Conservation (phyloP, 139 green algal genomes). For the Closterium sp. region DNA sequence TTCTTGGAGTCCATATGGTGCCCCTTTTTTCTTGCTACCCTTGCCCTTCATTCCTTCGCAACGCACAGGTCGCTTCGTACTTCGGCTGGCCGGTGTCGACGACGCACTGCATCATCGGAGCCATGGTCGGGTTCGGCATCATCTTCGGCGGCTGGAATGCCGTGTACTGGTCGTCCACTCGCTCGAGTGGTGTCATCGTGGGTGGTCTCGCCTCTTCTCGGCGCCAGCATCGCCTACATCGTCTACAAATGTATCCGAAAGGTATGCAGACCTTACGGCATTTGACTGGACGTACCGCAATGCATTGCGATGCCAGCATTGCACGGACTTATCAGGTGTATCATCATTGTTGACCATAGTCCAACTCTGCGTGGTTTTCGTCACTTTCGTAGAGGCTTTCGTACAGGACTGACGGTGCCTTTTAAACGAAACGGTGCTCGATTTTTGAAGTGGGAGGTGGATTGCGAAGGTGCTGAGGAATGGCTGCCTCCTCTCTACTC, state of each 20-base stretch:
- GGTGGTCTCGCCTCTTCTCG: constrained; percentile 46
- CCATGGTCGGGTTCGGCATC: constrained; percentile 33
- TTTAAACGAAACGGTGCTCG: no score
- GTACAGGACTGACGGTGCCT: no score
- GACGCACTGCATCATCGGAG: constrained; percentile 49
- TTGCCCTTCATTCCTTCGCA: not conserved
- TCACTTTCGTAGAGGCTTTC: no score
- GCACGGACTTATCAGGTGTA: no score
- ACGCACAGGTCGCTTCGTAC: constrained; percentile 31
- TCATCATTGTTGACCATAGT: no score
- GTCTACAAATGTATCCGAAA: constrained; percentile 41
- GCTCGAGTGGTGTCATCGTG: constrained; percentile 37
- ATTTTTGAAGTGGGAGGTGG: not conserved
- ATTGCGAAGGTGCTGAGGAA: not conserved
- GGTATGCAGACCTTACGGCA: not conserved
- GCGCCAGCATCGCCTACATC: constrained; percentile 35
- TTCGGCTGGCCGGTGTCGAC: constrained; percentile 41
- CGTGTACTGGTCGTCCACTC: constrained; percentile 39
- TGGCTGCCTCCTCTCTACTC: no score
- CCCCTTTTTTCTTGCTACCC: no score
- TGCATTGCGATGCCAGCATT: not conserved
- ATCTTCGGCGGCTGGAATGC: constrained; percentile 25
- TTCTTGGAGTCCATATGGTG: no score
- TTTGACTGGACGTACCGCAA: no score
- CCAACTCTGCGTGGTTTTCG: no score